phyloP scores from a whole-genome alignment of 2,329 filamentous ascomycete species.

The Xylaria sp. region DNA sequence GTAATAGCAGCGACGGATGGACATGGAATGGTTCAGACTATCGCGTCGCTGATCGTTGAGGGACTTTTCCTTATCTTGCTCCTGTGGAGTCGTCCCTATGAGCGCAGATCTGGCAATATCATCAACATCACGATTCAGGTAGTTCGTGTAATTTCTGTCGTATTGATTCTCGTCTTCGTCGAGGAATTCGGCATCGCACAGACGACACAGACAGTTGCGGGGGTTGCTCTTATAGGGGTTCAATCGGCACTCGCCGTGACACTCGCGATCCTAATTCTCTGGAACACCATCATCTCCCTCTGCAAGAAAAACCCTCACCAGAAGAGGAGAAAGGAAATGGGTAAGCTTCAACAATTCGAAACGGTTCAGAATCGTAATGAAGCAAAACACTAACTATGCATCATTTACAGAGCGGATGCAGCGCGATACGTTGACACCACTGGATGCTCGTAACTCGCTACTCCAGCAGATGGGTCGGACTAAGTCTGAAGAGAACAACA shows the following conservation, averaged over 20 bases:
- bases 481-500: conserved; percentile 52
- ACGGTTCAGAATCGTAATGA: neutral
- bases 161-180: conserved; percentile 92
- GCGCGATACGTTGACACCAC: conserved; percentile 83
- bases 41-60: conserved; percentile 85
- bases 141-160: conserved; percentile 87
- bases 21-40: conserved; percentile 83
- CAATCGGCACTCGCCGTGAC: conserved; percentile 86
- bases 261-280: conserved; percentile 86
- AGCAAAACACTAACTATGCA: conserved; percentile 22
- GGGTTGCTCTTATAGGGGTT: conserved; percentile 91
- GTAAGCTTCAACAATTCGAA: conserved; percentile 64
- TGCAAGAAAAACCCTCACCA: conserved; percentile 91
- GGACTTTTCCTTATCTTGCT: conserved; percentile 80
- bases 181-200: conserved; percentile 90
- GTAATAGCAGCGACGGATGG: conserved; percentile 88
- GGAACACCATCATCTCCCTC: conserved; percentile 87
- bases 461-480: conserved; percentile 76
- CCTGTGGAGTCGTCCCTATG: conserved; percentile 86
- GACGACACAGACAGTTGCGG: conserved; percentile 93
- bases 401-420: conserved; percentile 74
- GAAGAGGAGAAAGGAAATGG: conserved; percentile 87
- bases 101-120: conserved; percentile 86
- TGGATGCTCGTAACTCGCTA: conserved; percentile 88
- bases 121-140: conserved; percentile 94